A percentile compares a stretch with the other conserved stretches of the same genome.
Conservation (phyloP, 257 asterid species). For the Nicotiana tabacum region DNA sequence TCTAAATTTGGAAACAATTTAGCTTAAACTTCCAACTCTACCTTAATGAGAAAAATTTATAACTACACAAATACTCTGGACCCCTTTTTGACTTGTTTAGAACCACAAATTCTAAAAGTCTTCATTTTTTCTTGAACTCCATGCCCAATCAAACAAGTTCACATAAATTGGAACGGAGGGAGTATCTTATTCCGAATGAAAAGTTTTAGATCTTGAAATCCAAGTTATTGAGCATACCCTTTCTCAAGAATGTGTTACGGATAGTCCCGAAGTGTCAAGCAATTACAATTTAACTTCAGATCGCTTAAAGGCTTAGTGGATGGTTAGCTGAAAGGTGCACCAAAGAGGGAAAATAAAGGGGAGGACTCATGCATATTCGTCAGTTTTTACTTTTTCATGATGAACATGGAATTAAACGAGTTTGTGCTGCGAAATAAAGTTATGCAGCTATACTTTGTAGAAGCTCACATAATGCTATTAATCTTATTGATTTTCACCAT, state of each 20-base stretch:
- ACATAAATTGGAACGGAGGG: too few relatives aligned
- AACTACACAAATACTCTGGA: too few relatives aligned
- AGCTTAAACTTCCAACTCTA: too few relatives aligned
- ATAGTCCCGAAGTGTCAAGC: background rate
- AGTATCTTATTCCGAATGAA: background rate
- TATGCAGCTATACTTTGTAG: background rate
- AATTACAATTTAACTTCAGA: background rate
- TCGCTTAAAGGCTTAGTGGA: background rate
- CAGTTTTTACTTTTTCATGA: background rate
- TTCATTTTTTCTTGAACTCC: too few relatives aligned
- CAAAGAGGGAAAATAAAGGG: background rate
- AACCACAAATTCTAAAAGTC: too few relatives aligned
- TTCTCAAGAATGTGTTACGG: background rate
- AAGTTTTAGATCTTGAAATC: constrained; percentile 1
- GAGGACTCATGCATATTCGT: background rate
- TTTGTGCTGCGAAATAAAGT: background rate
- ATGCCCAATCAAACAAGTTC: too few relatives aligned
- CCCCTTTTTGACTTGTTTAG: too few relatives aligned
- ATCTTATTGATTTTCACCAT: background rate
- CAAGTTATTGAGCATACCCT: background rate
- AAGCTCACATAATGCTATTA: background rate
- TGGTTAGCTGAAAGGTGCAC: background rate
- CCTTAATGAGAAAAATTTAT: too few relatives aligned
- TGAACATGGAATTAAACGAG: background rate
- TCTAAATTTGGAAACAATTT: too few relatives aligned